phyloP scores from a whole-genome alignment of 148 eudicot species.

The Silene latifolia region DNA sequence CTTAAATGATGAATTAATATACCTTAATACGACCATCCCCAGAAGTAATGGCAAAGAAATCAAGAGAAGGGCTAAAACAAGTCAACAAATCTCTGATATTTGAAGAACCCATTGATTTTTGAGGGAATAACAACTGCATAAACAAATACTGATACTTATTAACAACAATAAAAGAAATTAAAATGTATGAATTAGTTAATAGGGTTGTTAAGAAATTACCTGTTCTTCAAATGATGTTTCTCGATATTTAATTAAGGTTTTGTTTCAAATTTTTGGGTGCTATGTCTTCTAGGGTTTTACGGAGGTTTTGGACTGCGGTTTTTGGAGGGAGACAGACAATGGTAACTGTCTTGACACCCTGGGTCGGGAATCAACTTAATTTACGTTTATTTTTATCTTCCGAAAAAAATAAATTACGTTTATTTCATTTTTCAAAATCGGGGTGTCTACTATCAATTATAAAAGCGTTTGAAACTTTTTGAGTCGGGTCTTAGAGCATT shows the following conservation, averaged over 20 bases:
- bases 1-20: not conserved
- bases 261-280: not conserved
- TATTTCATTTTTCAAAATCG: too few species aligned
- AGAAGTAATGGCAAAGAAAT: conserved; percentile 64
- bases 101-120: conserved; percentile 39
- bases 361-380: too few species aligned
- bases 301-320: not conserved
- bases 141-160: not conserved
- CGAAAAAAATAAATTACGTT: too few species aligned
- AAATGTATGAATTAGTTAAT: not conserved
- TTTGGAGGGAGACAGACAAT: not conserved
- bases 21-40: conserved; percentile 95
- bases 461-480: too few species aligned
- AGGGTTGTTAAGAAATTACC: not conserved
- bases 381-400: too few species aligned
- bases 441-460: too few species aligned
- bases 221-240: not conserved
- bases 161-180: not conserved
- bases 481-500: too few species aligned
- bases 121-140: not conserved
- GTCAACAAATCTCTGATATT: conserved; percentile 67
- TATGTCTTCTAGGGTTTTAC: not conserved
- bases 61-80: conserved; percentile 72
- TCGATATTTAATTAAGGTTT: not conserved
- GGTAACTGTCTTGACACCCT: not conserved